Base-by-base conservation (phyloP, 108 stramenopile species). In the Nannochloropsis granulata region DNA sequence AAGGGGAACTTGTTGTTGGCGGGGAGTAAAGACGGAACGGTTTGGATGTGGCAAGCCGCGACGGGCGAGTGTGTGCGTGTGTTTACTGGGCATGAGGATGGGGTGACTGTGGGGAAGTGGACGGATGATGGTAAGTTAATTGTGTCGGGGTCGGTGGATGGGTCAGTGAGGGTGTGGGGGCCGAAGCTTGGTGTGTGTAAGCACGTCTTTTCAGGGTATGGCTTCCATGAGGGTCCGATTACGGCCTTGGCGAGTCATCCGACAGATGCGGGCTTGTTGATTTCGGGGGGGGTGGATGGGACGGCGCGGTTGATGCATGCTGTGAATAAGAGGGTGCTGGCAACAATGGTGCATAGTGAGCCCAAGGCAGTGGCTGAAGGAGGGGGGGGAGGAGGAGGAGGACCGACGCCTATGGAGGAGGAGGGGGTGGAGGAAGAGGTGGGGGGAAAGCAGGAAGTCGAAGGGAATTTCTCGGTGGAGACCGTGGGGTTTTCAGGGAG, bases 1-100 rank as follows among this genome's bases (percentile, higher is more conserved):
- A 92, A 93, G 83, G 97, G 97, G 0, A 95, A 91, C 44, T 91
- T 96, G 14, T 78, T 98, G 56, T 87, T 97, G 82, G 94, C 93
- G 12, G 98, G 98, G 82, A 94, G 94, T 26, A 87, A 92, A 78
- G 98, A 98, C 86, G 94, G 94, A 14, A 98, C 97, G 12, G 91
- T 94, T 24, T 98, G 98, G 98, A 95, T 98, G 95, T 98, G 94
- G 90, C 94, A 96, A 82, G 85, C 93, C n/a, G 91, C 92, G n/a
- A 90, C 92, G 78, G 93, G 94, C 23, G 85, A 93, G 43, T 96
- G 96, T 90, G 90, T 98, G 80, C 94, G 78, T 86, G 98, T 98
- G 79, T 96, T 97, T 90, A 94, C 95, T 2, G 98, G 98, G 24
- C 98, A 98, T 86, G 95, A 95, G 82, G 93, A 91, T 12, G 92